phyloP scores from a whole-genome alignment of 2,329 filamentous ascomycete genomes.

The Beauveria varroae region DNA sequence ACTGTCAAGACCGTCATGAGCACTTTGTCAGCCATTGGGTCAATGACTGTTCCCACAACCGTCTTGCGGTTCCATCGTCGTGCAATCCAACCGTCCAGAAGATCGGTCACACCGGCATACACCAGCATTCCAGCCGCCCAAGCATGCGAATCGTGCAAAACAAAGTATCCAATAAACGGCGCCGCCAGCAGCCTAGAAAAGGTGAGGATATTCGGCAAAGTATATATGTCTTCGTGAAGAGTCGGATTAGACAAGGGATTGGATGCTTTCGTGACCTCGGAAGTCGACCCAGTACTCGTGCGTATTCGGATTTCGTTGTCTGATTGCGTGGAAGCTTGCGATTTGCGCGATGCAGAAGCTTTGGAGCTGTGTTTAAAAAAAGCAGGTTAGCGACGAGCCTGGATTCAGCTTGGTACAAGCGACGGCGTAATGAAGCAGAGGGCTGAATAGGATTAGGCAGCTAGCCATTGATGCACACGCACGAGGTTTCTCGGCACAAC shows the following conservation, averaged over 20 bases:
- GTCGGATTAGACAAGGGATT: not conserved
- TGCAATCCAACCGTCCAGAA: constrained; percentile 91
- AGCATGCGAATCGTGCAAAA: constrained; percentile 73
- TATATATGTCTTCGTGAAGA: constrained; percentile 86
- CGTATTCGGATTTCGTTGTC: not conserved
- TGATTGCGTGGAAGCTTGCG: not conserved
- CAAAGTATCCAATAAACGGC: constrained; percentile 79
- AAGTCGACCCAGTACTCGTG: not conserved
- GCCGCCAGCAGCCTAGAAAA: constrained; percentile 77
- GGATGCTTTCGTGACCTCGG: not conserved
- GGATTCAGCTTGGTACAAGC: not conserved
- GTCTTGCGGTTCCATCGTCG: constrained; percentile 81
- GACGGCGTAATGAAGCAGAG: not conserved
- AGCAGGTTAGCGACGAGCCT: not conserved
- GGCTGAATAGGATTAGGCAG: not conserved
- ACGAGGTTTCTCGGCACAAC: constrained; percentile 3
- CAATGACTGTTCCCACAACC: constrained; percentile 88
- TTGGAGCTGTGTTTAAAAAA: not conserved
- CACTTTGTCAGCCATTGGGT: constrained; percentile 94
- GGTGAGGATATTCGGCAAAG: constrained; percentile 88
- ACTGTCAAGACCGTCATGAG: constrained; percentile 92
- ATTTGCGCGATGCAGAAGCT: not conserved
- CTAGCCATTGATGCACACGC: not conserved
- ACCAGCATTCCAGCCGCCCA: constrained; percentile 80
- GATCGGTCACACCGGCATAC: constrained; percentile 85